Percentiles rank a stretch among this genome's conserved stretches.
These are phyloP conservation scores for Alternaria sp. DNA, from an alignment of 2,329 filamentous ascomycete genomes.

Conservation along the genomic window DNA sequence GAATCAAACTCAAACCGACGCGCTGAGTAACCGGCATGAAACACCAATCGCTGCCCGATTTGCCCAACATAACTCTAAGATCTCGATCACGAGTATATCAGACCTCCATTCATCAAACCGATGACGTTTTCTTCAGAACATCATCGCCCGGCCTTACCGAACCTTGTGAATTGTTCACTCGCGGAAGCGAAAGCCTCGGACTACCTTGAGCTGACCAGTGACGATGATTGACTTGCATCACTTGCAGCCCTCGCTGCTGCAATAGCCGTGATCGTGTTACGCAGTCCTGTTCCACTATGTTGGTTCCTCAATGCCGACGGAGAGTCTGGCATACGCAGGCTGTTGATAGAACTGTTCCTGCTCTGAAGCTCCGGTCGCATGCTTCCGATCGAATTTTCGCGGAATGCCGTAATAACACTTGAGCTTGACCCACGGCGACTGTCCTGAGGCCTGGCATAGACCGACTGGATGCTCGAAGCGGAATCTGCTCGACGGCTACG, in stretches of 20 bases:
- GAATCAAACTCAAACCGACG: conserved; percentile 11
- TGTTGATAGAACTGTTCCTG: conserved; percentile 28
- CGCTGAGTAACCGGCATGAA: not conserved
- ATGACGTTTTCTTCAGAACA: not conserved
- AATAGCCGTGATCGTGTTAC: conserved; percentile 28
- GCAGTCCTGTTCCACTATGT: conserved; percentile 24
- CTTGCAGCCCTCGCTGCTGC: conserved; percentile 24
- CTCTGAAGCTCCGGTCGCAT: conserved; percentile 18
- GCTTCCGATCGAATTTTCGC: conserved; percentile 20
- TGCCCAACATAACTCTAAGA: not conserved
- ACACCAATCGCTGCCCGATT: not conserved
- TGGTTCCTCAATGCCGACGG: conserved; percentile 18
- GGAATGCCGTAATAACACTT: conserved; percentile 39
- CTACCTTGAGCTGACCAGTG: conserved; percentile 3
- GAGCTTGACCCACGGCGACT: conserved; percentile 37
- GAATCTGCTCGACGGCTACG: conserved; percentile 49
- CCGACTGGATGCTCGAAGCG: conserved; percentile 46
- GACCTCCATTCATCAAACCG: not conserved
- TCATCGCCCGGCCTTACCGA: conserved; percentile 5
- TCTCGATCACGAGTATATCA: not conserved
- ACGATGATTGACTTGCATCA: conserved; percentile 9
- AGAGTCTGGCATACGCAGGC: conserved; percentile 13
- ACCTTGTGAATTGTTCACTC: not conserved
- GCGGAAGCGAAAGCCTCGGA: conserved; percentile 7
- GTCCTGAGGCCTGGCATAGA: conserved; percentile 23